phyloP scores from a whole-genome alignment of 1,284 basidiomycete species.

The Wallemia mellicola region DNA sequence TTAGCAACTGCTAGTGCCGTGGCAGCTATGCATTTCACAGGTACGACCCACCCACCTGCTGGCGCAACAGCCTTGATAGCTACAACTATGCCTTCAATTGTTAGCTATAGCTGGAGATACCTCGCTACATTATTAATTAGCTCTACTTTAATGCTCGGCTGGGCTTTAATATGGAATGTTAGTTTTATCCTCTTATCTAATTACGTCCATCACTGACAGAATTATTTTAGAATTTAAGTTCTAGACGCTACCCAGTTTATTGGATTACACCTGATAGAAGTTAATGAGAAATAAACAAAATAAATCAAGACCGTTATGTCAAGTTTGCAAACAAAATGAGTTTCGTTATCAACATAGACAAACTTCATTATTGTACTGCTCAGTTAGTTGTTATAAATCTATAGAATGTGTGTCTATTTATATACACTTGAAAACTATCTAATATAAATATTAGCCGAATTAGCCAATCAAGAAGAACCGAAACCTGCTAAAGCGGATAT shows the following conservation, averaged over 20 bases:
- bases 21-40: slow-evolving; percentile 26
- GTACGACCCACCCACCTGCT: slow-evolving; percentile 23
- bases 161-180: slow-evolving; percentile 24
- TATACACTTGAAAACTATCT: too few relatives aligned
- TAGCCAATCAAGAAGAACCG: too few relatives aligned
- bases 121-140: slow-evolving; percentile 28
- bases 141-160: slow-evolving; percentile 22
- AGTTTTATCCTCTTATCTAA: background rate
- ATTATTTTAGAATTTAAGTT: background rate
- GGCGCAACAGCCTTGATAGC: slow-evolving; percentile 24
- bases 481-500: too few relatives aligned
- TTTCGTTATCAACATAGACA: background rate
- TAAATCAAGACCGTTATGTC: too few relatives aligned
- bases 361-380: background rate
- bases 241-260: background rate
- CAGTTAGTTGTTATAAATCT: too few relatives aligned
- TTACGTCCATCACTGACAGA: background rate
- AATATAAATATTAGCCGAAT: too few relatives aligned
- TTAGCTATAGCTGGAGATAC: slow-evolving; percentile 28
- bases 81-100: slow-evolving; percentile 21
- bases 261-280: background rate
- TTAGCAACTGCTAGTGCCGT: slow-evolving; percentile 24
- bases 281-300: too few relatives aligned
- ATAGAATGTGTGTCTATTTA: too few relatives aligned
- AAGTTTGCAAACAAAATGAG: too few relatives aligned